Evolutionary conservation across 352 stramenopile genomes (phyloP).

Genomic region (Phytophthora multivora): DNA sequence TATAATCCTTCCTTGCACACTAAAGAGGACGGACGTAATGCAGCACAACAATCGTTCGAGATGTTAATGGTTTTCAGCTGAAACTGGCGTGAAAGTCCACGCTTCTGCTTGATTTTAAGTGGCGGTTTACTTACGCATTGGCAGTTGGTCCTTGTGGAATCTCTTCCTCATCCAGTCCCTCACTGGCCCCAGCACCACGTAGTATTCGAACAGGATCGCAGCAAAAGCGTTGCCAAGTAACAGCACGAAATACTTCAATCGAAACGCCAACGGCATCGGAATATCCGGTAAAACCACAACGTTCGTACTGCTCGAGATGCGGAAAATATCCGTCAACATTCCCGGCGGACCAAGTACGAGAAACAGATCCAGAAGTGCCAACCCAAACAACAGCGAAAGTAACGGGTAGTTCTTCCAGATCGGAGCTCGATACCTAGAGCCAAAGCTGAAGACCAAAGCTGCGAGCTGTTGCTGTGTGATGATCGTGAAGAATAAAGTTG

Average conservation of each 20-base stretch:
- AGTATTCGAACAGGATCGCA: constrained; percentile 47
- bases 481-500: constrained; percentile 35
- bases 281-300: constrained; percentile 54
- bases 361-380: constrained; percentile 38
- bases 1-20: too few species aligned
- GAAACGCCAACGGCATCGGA: constrained; percentile 48
- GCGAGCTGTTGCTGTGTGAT: constrained; percentile 39
- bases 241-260: constrained; percentile 41
- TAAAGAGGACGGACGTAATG: too few species aligned
- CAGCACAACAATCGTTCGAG: too few species aligned
- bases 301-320: constrained; percentile 57
- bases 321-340: constrained; percentile 46
- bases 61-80: too few species aligned
- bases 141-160: constrained; percentile 60
- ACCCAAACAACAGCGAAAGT: constrained; percentile 27
- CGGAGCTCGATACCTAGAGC: constrained; percentile 43
- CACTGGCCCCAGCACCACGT: constrained; percentile 48
- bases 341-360: constrained; percentile 43
- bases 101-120: neutral
- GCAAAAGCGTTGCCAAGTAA: constrained; percentile 38
- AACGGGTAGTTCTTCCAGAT: constrained; percentile 53
- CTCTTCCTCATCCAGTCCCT: constrained; percentile 52
- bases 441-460: constrained; percentile 47
- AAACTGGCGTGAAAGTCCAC: too few species aligned
- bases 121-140: constrained; percentile 40